phyloP scores from a whole-genome alignment of 495 filamentous ascomycete genomes.

The Sordaria brevicollis region DNA sequence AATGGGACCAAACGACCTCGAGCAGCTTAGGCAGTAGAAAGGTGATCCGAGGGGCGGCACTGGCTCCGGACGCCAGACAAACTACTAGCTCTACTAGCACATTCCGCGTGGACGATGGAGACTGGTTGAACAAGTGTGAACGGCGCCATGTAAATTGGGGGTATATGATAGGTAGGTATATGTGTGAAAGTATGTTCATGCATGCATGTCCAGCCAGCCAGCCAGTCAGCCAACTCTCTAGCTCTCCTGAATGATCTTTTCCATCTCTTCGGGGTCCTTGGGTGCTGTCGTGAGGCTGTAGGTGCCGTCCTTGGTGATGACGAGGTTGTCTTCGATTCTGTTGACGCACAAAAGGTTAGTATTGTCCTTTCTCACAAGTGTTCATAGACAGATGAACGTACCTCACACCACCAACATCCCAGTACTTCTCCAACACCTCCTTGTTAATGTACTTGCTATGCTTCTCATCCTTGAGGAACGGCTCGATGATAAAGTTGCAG shows the following conservation, averaged over 20 bases:
- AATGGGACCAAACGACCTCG: not conserved
- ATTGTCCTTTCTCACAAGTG: not conserved
- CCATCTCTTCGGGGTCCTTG: conserved; percentile 65
- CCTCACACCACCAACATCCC: conserved; percentile 81
- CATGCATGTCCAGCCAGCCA: too few relatives aligned
- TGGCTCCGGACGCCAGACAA: not conserved
- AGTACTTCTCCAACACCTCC: conserved; percentile 67
- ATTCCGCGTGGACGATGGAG: not conserved
- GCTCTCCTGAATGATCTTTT: conserved; percentile 39
- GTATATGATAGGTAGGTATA: not conserved
- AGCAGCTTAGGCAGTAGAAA: not conserved
- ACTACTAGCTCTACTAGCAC: not conserved
- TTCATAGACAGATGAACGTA: conserved; percentile 10
- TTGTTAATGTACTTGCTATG: conserved; percentile 64
- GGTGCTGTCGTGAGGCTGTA: conserved; percentile 71
- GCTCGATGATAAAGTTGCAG: conserved; percentile 83
- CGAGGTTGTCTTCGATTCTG: conserved; percentile 57
- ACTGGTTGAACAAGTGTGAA: not conserved
- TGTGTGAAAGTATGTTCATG: not conserved
- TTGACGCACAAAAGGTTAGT: conserved; percentile 1
- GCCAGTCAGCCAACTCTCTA: conserved; percentile 3
- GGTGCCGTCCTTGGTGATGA: conserved; percentile 65
- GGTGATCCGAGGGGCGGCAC: not conserved
- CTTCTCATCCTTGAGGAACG: conserved; percentile 60
- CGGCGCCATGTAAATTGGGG: not conserved